Base-by-base conservation (phyloP, 2,329 filamentous ascomycete species). In the Ceratocystis colombiana region DNA sequence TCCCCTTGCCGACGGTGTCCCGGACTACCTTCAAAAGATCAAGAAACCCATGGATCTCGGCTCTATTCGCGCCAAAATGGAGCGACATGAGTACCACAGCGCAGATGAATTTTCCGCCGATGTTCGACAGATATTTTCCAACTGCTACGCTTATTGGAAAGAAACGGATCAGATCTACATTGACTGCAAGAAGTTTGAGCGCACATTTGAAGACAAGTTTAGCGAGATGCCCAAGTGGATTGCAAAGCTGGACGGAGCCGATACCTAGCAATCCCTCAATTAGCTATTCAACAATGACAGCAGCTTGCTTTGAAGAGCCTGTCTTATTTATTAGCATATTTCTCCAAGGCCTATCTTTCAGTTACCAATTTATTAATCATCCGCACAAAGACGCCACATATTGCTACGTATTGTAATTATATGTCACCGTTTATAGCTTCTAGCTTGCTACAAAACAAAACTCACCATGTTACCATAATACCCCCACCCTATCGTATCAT, bases 131-230 rank as follows among this genome's bases (percentile, higher is more conserved):
- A 86, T 87, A 45, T 86, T 86, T 67, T 74, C 78, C 30, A 87
- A 86, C 72, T 86, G 83, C 73, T 85, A 82, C 72, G 80, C 78
- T n/a, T 87, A 86, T 73, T 86, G 84, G 81, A 80, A 76, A 61
- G 77, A 78, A 68, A 77, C 77, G 30, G 80, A 83, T 62, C 77
- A 78, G 0, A 83, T 86, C 75, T 85, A 79, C 75, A 71, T 72
- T 0, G 77, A 80, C 0, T 83, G 83, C 68, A 78, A 84, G 73
- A 80, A 79, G 68, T 79, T 87, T 63, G 79, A 86, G 72, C 82
- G 80, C 68, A 78, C 77, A 10, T 79, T 83, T 69, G 82, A 84
- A 71, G 79, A 85, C 70, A 85, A 86, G 73, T 86, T 79, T 70
- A 74, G 75, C 0, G 77, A 80, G 67, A 84, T 86, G 79, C 76